Evolutionary conservation across 176 grass and related monocot species (phyloP).

Genomic region (Carex pumila): DNA sequence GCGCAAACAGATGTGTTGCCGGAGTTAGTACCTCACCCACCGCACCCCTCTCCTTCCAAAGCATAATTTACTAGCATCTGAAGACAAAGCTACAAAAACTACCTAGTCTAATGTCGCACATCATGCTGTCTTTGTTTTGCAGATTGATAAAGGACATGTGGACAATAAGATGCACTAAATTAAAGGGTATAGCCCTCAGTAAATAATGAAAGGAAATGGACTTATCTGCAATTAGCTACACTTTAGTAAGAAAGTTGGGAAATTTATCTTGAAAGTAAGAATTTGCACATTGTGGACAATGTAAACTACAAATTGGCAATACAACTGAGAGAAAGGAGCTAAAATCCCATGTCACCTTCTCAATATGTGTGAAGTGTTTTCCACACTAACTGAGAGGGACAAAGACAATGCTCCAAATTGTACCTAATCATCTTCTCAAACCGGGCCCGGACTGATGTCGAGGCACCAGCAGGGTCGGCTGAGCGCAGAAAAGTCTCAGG

Average conservation of each 20-base stretch:
- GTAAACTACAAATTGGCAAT: neutral
- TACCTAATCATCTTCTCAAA: constrained; percentile 87
- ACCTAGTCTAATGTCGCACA: neutral
- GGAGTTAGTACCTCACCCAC: neutral
- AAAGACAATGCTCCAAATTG: neutral
- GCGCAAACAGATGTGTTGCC: neutral
- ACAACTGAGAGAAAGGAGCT: neutral
- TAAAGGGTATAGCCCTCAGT: neutral
- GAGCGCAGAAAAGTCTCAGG: constrained; percentile 81
- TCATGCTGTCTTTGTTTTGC: neutral
- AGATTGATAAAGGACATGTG: neutral
- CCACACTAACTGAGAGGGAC: neutral
- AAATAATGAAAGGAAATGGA: neutral
- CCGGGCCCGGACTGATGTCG: constrained; percentile 63
- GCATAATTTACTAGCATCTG: neutral
- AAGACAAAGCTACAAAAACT: neutral
- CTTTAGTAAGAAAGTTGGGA: neutral
- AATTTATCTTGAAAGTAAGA: neutral
- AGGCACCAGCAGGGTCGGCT: constrained; percentile 31
- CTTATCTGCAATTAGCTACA: neutral
- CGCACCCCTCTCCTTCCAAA: neutral
- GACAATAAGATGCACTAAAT: neutral
- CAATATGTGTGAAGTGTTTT: neutral
- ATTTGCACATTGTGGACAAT: neutral
- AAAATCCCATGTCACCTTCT: neutral